Evolutionary conservation across 805 yeast species (phyloP).

Genomic region (Wickerhamomyces pijperi): DNA sequence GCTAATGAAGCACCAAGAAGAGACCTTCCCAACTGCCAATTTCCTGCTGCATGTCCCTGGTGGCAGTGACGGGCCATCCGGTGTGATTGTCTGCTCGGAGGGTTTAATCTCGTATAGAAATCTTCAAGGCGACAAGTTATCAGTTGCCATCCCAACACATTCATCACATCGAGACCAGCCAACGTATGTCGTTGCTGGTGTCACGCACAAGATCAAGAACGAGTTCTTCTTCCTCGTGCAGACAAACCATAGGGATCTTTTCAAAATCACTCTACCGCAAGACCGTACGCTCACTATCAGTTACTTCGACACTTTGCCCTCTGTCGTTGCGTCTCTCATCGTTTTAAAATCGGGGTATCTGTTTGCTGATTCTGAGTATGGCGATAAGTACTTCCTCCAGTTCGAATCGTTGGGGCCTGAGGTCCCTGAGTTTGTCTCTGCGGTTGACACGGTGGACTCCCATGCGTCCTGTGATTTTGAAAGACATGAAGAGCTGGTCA

Average conservation of each 20-base stretch:
- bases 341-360: slow-evolving; percentile 70
- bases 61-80: slow-evolving; percentile 58
- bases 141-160: slow-evolving; percentile 49
- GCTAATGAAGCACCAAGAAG: slow-evolving; percentile 35
- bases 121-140: slow-evolving; percentile 24
- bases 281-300: slow-evolving; percentile 36
- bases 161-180: slow-evolving; percentile 7
- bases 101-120: slow-evolving; percentile 41
- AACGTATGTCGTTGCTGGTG: slow-evolving; percentile 38
- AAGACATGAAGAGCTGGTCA: slow-evolving; percentile 30
- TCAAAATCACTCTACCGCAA: slow-evolving; percentile 47
- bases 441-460: slow-evolving; percentile 23
- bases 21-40: slow-evolving; percentile 30
- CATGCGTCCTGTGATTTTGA: slow-evolving; percentile 10
- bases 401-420: slow-evolving; percentile 67
- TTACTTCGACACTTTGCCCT: slow-evolving; percentile 71
- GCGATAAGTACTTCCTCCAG: slow-evolving; percentile 63
- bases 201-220: slow-evolving; percentile 53
- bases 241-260: slow-evolving; percentile 60
- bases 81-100: slow-evolving; percentile 54
- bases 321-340: slow-evolving; percentile 35
- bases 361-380: slow-evolving; percentile 51
- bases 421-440: slow-evolving; percentile 23
- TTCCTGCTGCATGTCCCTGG: slow-evolving; percentile 62
- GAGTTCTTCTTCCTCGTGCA: slow-evolving; percentile 63